Percentiles rank a stretch among this genome's conserved stretches.
phyloP scores from a whole-genome alignment of 2,329 filamentous ascomycete genomes.

The Cladophialophora immunda region DNA sequence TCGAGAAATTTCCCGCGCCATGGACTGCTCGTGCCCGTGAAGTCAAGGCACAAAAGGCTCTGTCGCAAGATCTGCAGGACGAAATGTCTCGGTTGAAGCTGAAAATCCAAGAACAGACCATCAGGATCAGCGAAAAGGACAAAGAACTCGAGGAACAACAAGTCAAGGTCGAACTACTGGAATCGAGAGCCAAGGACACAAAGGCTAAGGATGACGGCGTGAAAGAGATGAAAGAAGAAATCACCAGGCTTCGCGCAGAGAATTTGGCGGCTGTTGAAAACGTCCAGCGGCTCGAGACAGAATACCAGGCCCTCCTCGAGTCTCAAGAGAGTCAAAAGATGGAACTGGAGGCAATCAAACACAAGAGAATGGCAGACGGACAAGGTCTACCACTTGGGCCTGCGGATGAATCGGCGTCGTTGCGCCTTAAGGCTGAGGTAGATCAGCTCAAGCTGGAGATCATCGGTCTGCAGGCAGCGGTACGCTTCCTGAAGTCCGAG shows the following conservation, averaged over 20 bases:
- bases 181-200: slow-evolving; percentile 85
- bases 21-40: slow-evolving; percentile 86
- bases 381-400: slow-evolving; percentile 46
- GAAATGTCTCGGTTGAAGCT: slow-evolving; percentile 82
- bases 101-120: slow-evolving; percentile 79
- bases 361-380: slow-evolving; percentile 49
- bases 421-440: slow-evolving; percentile 45
- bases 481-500: slow-evolving; percentile 56
- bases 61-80: slow-evolving; percentile 83
- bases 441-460: slow-evolving; percentile 48
- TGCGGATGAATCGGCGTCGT: slow-evolving; percentile 50
- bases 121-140: slow-evolving; percentile 75
- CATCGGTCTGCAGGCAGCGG: slow-evolving; percentile 54
- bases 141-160: slow-evolving; percentile 79
- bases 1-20: slow-evolving; percentile 75
- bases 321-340: slow-evolving; percentile 53
- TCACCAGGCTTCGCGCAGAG: slow-evolving; percentile 50
- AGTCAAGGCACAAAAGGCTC: slow-evolving; percentile 80
- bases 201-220: slow-evolving; percentile 72
- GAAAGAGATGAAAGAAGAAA: slow-evolving; percentile 53
- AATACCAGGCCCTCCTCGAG: slow-evolving; percentile 49
- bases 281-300: slow-evolving; percentile 48
- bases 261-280: slow-evolving; percentile 45
- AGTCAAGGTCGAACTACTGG: slow-evolving; percentile 82
- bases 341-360: slow-evolving; percentile 55